phyloP scores from a whole-genome alignment of 208 protist species.

The Strigomonas culicis region DNA sequence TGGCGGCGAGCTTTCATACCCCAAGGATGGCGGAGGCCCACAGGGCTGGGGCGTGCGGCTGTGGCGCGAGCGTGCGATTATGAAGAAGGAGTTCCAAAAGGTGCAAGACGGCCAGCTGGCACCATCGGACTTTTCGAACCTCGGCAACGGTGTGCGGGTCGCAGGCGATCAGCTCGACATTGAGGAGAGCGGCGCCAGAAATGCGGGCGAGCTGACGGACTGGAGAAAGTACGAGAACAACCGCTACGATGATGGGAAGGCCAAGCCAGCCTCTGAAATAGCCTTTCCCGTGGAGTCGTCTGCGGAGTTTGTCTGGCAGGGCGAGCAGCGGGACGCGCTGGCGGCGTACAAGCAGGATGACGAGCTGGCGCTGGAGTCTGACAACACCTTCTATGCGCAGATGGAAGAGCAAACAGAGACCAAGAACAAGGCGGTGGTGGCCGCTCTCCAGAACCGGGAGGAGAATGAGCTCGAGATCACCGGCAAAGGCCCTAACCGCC shows the following conservation, averaged over 20 bases:
- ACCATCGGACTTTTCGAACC: slow-evolving; percentile 45
- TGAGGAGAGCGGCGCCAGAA: slow-evolving; percentile 61
- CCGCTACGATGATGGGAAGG: slow-evolving; percentile 61
- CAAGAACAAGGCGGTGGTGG: slow-evolving; percentile 49
- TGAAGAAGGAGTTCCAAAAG: slow-evolving; percentile 68
- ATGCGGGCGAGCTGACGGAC: slow-evolving; percentile 66
- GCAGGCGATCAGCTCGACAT: slow-evolving; percentile 81
- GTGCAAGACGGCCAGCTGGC: slow-evolving; percentile 40
- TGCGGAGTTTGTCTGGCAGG: slow-evolving; percentile 78
- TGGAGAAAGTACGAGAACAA: slow-evolving; percentile 56
- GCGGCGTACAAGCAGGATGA: slow-evolving; percentile 84
- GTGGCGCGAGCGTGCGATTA: slow-evolving; percentile 75
- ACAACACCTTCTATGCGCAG: slow-evolving; percentile 80
- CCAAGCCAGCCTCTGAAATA: slow-evolving; percentile 72
- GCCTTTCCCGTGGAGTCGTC: slow-evolving; percentile 51
- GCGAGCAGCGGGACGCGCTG: slow-evolving; percentile 59
- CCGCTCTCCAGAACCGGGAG: slow-evolving; percentile 38
- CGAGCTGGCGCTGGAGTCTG: slow-evolving; percentile 76
- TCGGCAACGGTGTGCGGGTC: slow-evolving; percentile 53
- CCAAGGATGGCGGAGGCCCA: slow-evolving; percentile 72
- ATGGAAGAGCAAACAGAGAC: slow-evolving; percentile 35
- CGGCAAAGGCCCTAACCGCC: slow-evolving; percentile 44
- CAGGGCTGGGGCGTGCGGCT: slow-evolving; percentile 83
- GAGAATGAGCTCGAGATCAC: slow-evolving; percentile 33
- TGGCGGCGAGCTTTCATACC: slow-evolving; percentile 84